phyloP scores from a whole-genome alignment of 1,284 basidiomycete species.

The Exobasidium cylindrosporum region DNA sequence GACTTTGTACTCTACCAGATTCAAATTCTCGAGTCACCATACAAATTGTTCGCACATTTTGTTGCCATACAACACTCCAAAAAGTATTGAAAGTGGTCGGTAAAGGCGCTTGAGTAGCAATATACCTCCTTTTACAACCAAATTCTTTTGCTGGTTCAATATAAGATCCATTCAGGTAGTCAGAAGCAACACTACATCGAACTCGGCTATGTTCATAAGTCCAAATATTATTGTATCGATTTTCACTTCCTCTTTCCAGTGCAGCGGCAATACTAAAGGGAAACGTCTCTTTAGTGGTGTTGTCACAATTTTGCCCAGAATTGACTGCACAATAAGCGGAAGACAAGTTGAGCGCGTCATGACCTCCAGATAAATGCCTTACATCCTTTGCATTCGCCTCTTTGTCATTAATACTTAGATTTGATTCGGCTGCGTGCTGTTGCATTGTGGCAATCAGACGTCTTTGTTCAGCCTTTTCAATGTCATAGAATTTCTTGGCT shows the following conservation, averaged over 20 bases:
- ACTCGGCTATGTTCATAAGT: conserved; percentile 78
- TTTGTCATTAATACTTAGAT: conserved; percentile 10
- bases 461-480: conserved; percentile 84
- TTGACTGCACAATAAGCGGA: conserved; percentile 1
- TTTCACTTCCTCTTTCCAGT: conserved; percentile 90
- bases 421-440: conserved; percentile 66
- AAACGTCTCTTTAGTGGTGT: conserved; percentile 58
- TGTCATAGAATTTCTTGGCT: conserved; percentile 83
- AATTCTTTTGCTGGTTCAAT: conserved; percentile 36
- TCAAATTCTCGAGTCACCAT: conserved; percentile 89
- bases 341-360: conserved; percentile 1
- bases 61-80: conserved; percentile 71
- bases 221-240: conserved; percentile 85
- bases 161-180: conserved; percentile 51
- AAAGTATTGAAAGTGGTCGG: conserved; percentile 87
- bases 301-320: neutral
- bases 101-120: conserved; percentile 93
- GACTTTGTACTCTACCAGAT: conserved; percentile 83
- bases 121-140: conserved; percentile 65
- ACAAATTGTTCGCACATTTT: conserved; percentile 61
- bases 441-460: conserved; percentile 87
- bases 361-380: neutral
- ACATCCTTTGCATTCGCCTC: neutral
- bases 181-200: conserved; percentile 24
- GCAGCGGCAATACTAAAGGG: conserved; percentile 92